Evolutionary conservation across 495 filamentous ascomycete genomes (phyloP).

Genomic region (Xylaria sp.): DNA sequence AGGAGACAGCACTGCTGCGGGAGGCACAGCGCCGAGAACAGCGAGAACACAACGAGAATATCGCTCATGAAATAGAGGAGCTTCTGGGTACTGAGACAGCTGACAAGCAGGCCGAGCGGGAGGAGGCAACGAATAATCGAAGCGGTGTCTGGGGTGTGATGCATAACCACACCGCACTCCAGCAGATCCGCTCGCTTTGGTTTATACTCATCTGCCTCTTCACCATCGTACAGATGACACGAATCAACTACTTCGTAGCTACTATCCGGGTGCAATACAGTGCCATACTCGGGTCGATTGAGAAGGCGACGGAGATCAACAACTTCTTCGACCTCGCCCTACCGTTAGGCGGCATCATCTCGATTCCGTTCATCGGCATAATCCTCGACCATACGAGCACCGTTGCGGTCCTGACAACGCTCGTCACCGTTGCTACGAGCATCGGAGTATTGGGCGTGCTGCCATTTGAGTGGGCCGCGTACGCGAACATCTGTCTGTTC

Average conservation of each 20-base stretch:
- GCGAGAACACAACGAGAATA: conserved; percentile 67
- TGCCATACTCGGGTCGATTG: conserved; percentile 68
- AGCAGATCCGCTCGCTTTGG: conserved; percentile 85
- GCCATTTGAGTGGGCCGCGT: conserved; percentile 70
- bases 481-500: conserved; percentile 81
- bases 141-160: conserved; percentile 88
- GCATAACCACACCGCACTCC: conserved; percentile 72
- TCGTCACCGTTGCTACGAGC: conserved; percentile 73
- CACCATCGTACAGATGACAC: conserved; percentile 89
- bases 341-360: conserved; percentile 81
- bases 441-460: conserved; percentile 85
- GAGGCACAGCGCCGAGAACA: conserved; percentile 55
- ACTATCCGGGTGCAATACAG: conserved; percentile 87
- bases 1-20: conserved; percentile 64
- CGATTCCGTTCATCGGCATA: conserved; percentile 86
- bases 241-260: conserved; percentile 98
- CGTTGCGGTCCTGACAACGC: conserved; percentile 70
- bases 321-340: conserved; percentile 88
- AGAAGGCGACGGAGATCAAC: conserved; percentile 73
- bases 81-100: conserved; percentile 71
- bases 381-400: conserved; percentile 83
- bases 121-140: conserved; percentile 66
- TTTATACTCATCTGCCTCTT: conserved; percentile 87
- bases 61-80: conserved; percentile 75
- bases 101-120: conserved; percentile 57